A percentile compares a stretch with the other conserved stretches of the same genome.
phyloP scores from a whole-genome alignment of 176 grass and related monocot species.

The Eragrostis nindensis region DNA sequence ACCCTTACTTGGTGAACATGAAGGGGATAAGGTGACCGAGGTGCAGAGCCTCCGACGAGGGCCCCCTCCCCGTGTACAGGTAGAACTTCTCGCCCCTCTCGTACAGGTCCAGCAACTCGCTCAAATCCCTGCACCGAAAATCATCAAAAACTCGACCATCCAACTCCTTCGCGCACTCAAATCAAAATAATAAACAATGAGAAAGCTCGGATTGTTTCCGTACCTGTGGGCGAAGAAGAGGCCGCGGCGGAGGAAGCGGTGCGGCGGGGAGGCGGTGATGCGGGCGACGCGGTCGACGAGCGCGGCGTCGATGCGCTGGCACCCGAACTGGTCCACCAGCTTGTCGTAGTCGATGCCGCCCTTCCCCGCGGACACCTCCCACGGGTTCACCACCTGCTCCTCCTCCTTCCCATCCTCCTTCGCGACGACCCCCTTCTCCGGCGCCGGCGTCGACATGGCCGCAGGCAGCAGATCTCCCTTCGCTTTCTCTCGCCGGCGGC shows the following conservation, averaged over 20 bases:
- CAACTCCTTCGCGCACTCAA: background rate
- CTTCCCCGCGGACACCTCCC: conserved; percentile 90
- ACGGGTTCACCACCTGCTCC: conserved; percentile 89
- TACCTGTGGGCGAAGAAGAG: conserved; percentile 95
- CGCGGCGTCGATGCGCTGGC: conserved; percentile 64
- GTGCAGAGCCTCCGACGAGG: conserved; percentile 91
- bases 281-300: conserved; percentile 61
- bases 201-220: background rate
- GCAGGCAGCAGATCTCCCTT: conserved; percentile 11
- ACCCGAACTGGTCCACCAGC: conserved; percentile 91
- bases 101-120: conserved; percentile 69
- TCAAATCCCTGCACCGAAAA: conserved; percentile 67
- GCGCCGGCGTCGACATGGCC: background rate
- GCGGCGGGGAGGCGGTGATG: conserved; percentile 58
- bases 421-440: background rate
- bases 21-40: conserved; percentile 90
- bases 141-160: background rate
- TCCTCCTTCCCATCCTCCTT: conserved; percentile 13
- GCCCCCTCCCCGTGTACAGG: conserved; percentile 89
- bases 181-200: background rate
- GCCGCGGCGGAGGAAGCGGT: conserved; percentile 81
- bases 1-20: conserved; percentile 96
- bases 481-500: conserved; percentile 12
- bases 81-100: conserved; percentile 87
- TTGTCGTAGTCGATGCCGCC: conserved; percentile 98